Percentiles rank a stretch among this genome's conserved stretches.
Conservation (phyloP, 2,329 filamentous ascomycete species). For the Nannizziopsis arthrosporioides region DNA sequence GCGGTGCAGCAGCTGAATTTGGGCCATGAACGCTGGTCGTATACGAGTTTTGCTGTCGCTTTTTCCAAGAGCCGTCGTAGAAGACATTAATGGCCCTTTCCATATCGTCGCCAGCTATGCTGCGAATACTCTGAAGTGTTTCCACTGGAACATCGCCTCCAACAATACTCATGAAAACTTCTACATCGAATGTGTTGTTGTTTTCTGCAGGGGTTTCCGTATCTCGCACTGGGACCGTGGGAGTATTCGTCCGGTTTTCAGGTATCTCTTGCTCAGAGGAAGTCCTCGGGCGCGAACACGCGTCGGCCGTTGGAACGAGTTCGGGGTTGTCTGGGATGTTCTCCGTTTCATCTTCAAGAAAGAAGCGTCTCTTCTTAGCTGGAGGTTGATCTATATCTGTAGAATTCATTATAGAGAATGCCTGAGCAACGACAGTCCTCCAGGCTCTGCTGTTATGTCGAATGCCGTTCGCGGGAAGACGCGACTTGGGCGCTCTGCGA, state of each 20-base stretch:
- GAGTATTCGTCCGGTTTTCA: slow-evolving; percentile 10
- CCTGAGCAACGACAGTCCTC: not conserved
- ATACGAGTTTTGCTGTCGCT: slow-evolving; percentile 11
- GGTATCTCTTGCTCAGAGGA: not conserved
- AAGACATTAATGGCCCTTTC: slow-evolving; percentile 54
- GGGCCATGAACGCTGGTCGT: no score
- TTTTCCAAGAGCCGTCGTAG: slow-evolving; percentile 52
- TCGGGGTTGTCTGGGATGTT: slow-evolving; percentile 3
- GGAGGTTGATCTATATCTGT: slow-evolving; percentile 42
- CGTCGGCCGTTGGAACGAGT: not conserved
- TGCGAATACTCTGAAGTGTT: slow-evolving; percentile 39
- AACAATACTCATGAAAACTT: slow-evolving; percentile 47
- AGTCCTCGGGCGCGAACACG: slow-evolving; percentile 1
- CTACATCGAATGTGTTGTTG: slow-evolving; percentile 41
- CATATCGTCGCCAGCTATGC: slow-evolving; percentile 42
- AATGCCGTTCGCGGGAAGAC: not conserved
- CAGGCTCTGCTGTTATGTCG: not conserved
- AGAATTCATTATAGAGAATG: slow-evolving; percentile 23
- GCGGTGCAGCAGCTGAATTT: not conserved
- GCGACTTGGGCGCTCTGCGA: not conserved
- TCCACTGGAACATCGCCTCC: slow-evolving; percentile 39
- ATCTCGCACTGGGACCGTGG: not conserved
- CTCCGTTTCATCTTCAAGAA: slow-evolving; percentile 39
- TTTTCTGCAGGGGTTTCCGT: not conserved
- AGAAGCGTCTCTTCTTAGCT: slow-evolving; percentile 52